Percentiles rank a stretch among this genome's conserved stretches.
Evolutionary conservation across 2,329 filamentous ascomycete species (phyloP).

Genomic region (Aspergillus calidoustus): DNA sequence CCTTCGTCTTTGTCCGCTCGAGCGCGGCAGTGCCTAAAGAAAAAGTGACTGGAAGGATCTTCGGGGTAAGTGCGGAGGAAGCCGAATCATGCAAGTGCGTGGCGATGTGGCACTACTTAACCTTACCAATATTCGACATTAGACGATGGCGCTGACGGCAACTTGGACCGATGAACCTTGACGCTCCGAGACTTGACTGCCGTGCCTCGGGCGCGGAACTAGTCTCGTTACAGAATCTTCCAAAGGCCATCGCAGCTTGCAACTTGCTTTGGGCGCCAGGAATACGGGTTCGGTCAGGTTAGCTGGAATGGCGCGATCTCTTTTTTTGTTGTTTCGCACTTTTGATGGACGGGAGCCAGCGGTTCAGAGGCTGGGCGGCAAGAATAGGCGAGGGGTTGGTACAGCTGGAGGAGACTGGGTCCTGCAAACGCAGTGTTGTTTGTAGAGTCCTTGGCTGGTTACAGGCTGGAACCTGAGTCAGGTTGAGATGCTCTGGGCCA

Average conservation of each 20-base stretch:
- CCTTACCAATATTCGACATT: not conserved
- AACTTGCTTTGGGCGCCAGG: not conserved
- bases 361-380: not conserved
- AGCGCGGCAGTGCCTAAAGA: not conserved
- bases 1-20: not conserved
- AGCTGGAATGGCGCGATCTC: not conserved
- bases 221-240: not conserved
- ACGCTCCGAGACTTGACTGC: not conserved
- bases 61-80: not conserved
- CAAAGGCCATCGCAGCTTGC: not conserved
- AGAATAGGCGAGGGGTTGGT: not conserved
- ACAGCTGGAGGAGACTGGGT: not conserved
- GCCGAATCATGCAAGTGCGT: not conserved
- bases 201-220: not conserved
- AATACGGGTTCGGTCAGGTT: not conserved
- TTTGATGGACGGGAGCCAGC: not conserved
- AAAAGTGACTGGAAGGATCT: not conserved
- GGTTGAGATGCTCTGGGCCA: not conserved
- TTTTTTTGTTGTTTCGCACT: not conserved
- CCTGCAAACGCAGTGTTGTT: not conserved
- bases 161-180: not conserved
- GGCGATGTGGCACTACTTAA: not conserved
- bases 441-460: not conserved
- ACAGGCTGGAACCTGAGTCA: not conserved
- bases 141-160: not conserved